Conservation (phyloP, 2,329 filamentous ascomycete species). For the Aspergillus caelatus region DNA sequence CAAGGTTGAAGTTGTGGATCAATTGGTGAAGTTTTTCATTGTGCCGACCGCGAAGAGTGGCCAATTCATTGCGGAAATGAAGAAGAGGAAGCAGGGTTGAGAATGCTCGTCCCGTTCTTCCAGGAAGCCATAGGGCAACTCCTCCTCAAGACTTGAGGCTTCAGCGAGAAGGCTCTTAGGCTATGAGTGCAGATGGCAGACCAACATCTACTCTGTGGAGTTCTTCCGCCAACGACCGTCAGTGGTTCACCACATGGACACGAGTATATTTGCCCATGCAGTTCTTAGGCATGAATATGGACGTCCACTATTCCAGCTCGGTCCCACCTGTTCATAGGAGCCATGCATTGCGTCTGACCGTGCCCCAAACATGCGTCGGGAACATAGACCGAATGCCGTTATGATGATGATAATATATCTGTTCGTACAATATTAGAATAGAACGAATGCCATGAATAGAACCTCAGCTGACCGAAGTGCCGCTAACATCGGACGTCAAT, state of each 20-base stretch:
- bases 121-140: neutral
- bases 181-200: neutral
- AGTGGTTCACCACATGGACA: neutral
- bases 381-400: neutral
- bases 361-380: neutral
- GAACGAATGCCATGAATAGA: neutral
- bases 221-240: neutral
- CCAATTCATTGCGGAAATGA: constrained; percentile 83
- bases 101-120: neutral
- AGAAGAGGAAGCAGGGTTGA: constrained; percentile 63
- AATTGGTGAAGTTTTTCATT: constrained; percentile 79
- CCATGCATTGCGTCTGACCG: neutral
- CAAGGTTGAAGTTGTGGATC: constrained; percentile 85
- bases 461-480: neutral
- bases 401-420: neutral
- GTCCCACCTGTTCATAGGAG: neutral
- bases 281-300: neutral
- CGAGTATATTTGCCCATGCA: neutral
- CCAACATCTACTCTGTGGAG: neutral
- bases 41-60: constrained; percentile 71
- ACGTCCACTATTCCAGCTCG: neutral
- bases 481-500: neutral
- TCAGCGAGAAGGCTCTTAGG: neutral
- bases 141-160: neutral
- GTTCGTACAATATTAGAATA: neutral